Percentiles rank a stretch among this genome's conserved stretches.
Conservation (phyloP, 2,329 filamentous ascomycete genomes). For the Penicillium hordei region DNA sequence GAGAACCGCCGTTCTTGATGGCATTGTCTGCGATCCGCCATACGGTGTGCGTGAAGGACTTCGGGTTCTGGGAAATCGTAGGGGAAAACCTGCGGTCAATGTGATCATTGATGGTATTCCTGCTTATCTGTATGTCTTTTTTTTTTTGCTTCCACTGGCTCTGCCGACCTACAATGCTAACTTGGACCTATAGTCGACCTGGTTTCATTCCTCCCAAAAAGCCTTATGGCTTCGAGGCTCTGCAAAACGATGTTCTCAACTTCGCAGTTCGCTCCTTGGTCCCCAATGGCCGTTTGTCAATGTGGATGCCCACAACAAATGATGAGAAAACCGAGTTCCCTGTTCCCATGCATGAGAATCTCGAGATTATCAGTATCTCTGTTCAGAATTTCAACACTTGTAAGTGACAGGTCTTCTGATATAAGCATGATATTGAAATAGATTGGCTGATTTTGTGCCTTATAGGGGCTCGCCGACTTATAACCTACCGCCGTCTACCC, state of each 20-base stretch:
- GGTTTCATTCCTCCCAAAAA: constrained; percentile 83
- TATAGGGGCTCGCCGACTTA: constrained; percentile 79
- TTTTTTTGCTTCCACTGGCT: constrained; percentile 9
- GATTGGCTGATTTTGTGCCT: constrained; percentile 5
- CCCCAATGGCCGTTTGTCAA: constrained; percentile 74
- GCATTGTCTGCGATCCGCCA: constrained; percentile 91
- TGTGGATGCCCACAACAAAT: constrained; percentile 96
- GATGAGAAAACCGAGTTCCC: constrained; percentile 73
- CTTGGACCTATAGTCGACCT: constrained; percentile 48
- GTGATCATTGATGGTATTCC: constrained; percentile 68
- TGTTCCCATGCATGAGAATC: constrained; percentile 71
- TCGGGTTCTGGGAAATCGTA: constrained; percentile 77
- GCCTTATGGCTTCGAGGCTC: constrained; percentile 86
- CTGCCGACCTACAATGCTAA: neutral
- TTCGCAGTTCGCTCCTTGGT: constrained; percentile 79
- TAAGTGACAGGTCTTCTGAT: constrained; percentile 42
- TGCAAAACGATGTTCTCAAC: constrained; percentile 84
- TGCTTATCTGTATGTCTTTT: constrained; percentile 63
- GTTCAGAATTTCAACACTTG: constrained; percentile 89
- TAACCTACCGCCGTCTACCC: constrained; percentile 75
- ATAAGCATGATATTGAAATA: neutral
- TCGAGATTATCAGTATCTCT: constrained; percentile 74
- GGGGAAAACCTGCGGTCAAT: constrained; percentile 53
- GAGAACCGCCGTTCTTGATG: constrained; percentile 67
- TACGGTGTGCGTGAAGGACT: constrained; percentile 93